Conservation (phyloP, 83 land plant genomes). For the Picea abies region DNA sequence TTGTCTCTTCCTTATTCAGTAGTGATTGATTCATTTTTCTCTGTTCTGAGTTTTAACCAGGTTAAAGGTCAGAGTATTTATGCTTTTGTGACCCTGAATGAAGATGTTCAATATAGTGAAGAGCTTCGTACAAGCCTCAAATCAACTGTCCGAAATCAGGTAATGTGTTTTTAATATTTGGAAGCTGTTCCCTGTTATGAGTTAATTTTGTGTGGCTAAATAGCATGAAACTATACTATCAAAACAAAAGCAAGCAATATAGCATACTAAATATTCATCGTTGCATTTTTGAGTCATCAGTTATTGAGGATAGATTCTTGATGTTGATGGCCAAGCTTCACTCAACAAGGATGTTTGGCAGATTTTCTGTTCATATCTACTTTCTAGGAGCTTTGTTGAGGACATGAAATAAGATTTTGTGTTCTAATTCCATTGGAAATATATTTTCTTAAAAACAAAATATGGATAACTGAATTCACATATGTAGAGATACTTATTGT, state of each 20-base stretch:
- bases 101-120: constrained; percentile 84
- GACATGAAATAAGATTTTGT: background rate
- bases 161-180: background rate
- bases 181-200: background rate
- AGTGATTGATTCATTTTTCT: background rate
- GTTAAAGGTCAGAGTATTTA: constrained; percentile 97
- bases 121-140: constrained; percentile 78
- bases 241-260: background rate
- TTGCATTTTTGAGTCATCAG: background rate
- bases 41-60: constrained; percentile 34
- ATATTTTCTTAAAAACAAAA: no score
- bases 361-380: background rate
- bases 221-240: background rate
- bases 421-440: background rate
- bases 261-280: background rate
- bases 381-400: background rate
- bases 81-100: constrained; percentile 92
- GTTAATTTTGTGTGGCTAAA: background rate
- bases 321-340: background rate
- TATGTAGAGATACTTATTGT: background rate
- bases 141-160: constrained; percentile 74
- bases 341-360: background rate
- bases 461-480: background rate
- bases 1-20: background rate
- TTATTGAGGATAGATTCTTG: background rate